These are phyloP conservation scores for Eremothecium gossypii DNA, from an alignment of 1,139 yeast species.

Conservation along the genomic window DNA sequence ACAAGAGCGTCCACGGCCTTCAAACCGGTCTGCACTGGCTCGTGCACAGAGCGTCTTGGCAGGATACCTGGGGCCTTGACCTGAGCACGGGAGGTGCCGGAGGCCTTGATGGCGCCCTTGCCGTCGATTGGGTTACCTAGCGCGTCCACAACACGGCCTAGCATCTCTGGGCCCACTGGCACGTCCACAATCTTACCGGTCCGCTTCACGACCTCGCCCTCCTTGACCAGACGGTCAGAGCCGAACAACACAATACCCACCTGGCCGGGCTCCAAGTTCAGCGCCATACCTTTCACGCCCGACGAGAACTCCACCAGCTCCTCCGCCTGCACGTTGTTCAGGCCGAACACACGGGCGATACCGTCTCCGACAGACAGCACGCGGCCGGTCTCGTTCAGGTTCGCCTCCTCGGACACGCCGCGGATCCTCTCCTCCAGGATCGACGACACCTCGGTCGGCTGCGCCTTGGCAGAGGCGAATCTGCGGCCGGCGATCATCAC, in stretches of 20 bases:
- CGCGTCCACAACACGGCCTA: constrained; percentile 99
- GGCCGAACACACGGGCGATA: constrained; percentile 99
- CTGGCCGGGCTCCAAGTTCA: constrained; percentile 99
- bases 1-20: constrained; percentile 98
- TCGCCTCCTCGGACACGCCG: constrained; percentile 96
- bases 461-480: constrained; percentile 95
- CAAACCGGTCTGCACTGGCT: constrained; percentile 99
- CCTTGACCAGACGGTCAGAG: constrained; percentile 97
- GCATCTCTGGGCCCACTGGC: constrained; percentile 95
- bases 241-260: constrained; percentile 99
- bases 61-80: constrained; percentile 99
- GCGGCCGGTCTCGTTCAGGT: constrained; percentile 99
- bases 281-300: constrained; percentile 99
- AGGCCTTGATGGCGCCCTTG: constrained; percentile 94
- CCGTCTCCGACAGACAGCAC: constrained; percentile 99
- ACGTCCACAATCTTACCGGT: constrained; percentile 99
- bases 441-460: constrained; percentile 98
- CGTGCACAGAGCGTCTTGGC: constrained; percentile 97
- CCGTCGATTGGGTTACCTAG: constrained; percentile 99
- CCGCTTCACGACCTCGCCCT: constrained; percentile 99
- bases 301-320: constrained; percentile 99
- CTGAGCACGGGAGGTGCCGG: constrained; percentile 88
- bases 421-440: constrained; percentile 98
- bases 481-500: constrained; percentile 58
- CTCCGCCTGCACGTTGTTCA: constrained; percentile 99